Conservation (phyloP, 805 yeast species). For the Cyberlindnera xishuangbannaensis region DNA sequence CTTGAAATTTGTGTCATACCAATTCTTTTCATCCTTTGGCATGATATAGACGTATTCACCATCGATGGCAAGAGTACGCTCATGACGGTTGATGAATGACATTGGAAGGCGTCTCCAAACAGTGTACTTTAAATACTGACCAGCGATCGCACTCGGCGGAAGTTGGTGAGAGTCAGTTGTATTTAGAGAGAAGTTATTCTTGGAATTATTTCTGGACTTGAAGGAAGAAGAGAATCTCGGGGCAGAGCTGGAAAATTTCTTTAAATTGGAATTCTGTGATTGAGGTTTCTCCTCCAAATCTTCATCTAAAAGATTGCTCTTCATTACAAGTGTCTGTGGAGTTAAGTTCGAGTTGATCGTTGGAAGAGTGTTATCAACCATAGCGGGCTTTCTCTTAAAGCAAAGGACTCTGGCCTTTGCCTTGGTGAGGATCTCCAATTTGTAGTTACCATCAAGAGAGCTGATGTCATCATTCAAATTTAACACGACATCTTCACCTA, state of each 20-base stretch:
- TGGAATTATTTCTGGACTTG: conserved; percentile 30
- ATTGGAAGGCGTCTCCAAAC: conserved; percentile 87
- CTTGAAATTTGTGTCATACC: conserved; percentile 64
- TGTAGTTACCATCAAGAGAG: conserved; percentile 35
- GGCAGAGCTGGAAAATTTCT: conserved; percentile 3
- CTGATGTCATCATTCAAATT: conserved; percentile 36
- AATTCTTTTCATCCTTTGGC: conserved; percentile 73
- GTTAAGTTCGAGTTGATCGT: conserved; percentile 24
- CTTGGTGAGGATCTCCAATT: conserved; percentile 38
- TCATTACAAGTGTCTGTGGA: conserved; percentile 24
- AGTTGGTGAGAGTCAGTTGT: conserved; percentile 13
- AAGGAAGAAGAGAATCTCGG: conserved; percentile 24
- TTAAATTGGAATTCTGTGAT: conserved; percentile 2
- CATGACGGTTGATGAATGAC: conserved; percentile 75
- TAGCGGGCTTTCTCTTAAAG: conserved; percentile 25
- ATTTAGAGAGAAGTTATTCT: conserved; percentile 21
- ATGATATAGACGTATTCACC: conserved; percentile 90
- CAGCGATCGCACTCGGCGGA: conserved; percentile 16
- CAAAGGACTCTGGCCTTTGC: conserved; percentile 33
- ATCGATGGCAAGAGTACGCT: conserved; percentile 79
- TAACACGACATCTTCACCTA: conserved; percentile 26
- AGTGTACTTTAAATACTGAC: conserved; percentile 65
- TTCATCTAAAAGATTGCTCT: conserved; percentile 1
- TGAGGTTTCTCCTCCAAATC: not conserved
- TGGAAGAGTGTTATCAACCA: conserved; percentile 23